A percentile compares a stretch with the other conserved stretches of the same genome.
Conservation (phyloP, 768 basidiomycete genomes). For the Obba rivulosa region DNA sequence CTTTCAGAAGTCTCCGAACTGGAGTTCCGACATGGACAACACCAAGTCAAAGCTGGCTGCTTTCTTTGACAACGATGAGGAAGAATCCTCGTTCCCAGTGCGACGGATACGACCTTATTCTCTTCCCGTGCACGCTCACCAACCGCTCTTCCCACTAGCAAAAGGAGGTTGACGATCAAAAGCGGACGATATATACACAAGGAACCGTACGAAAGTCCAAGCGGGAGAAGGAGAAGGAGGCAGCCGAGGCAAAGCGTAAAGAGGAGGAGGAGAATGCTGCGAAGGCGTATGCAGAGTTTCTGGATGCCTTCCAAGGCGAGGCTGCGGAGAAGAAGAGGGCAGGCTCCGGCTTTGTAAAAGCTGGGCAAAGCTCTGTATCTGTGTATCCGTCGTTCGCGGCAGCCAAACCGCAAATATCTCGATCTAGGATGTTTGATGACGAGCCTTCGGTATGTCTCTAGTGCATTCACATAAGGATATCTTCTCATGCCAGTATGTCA, state of each 20-base stretch:
- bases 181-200: constrained; percentile 79
- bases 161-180: constrained; percentile 81
- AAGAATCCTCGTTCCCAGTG: constrained; percentile 86
- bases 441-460: constrained; percentile 27
- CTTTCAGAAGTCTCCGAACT: background rate
- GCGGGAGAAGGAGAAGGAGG: constrained; percentile 88
- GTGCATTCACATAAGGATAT: constrained; percentile 16
- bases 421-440: constrained; percentile 24
- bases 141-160: constrained; percentile 57
- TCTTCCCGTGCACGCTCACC: constrained; percentile 55
- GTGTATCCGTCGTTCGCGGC: constrained; percentile 37
- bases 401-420: constrained; percentile 22
- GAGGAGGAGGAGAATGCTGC: constrained; percentile 80
- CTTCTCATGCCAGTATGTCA: background rate
- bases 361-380: constrained; percentile 41
- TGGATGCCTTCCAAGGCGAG: constrained; percentile 80
- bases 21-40: constrained; percentile 49
- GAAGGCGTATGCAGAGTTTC: constrained; percentile 76
- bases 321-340: constrained; percentile 44
- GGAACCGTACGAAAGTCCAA: constrained; percentile 87
- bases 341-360: constrained; percentile 57
- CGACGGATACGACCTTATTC: constrained; percentile 74
- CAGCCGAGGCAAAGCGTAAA: constrained; percentile 81
- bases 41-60: constrained; percentile 65
- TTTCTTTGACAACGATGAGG: constrained; percentile 83